Conservation (phyloP, 768 basidiomycete genomes). For the Nidularia sp. region DNA sequence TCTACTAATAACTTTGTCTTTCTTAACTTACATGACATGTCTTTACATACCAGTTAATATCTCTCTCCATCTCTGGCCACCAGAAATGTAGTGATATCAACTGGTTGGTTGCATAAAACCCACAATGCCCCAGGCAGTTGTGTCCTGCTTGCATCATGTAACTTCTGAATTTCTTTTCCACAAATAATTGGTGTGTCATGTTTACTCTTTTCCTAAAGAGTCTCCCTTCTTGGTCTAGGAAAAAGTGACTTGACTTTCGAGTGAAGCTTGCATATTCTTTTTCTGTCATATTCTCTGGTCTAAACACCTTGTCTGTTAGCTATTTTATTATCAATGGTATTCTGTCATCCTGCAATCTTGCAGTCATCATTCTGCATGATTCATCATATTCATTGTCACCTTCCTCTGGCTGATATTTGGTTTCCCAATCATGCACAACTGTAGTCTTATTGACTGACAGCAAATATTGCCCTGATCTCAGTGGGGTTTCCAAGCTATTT, state of each 20-base stretch:
- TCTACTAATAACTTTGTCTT: conserved; percentile 14
- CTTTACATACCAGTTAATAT: conserved; percentile 18
- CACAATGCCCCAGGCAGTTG: conserved; percentile 19
- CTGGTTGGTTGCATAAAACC: conserved; percentile 9
- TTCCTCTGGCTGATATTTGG: neutral
- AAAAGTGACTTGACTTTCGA: conserved; percentile 6
- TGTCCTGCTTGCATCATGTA: conserved; percentile 15
- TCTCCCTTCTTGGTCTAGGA: conserved; percentile 9
- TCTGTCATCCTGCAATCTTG: neutral
- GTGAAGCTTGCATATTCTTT: conserved; percentile 3
- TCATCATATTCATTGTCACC: neutral
- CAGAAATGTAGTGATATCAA: conserved; percentile 17
- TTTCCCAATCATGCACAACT: neutral
- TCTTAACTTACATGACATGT: conserved; percentile 18
- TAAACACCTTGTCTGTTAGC: neutral
- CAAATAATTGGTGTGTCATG: conserved; percentile 11
- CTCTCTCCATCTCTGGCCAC: conserved; percentile 20
- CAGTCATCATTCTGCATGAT: neutral
- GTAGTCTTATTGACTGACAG: neutral
- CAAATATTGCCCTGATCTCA: neutral
- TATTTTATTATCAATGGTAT: neutral
- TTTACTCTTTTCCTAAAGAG: conserved; percentile 6
- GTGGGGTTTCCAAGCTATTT: neutral
- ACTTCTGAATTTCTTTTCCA: conserved; percentile 10
- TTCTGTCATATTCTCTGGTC: conserved; percentile 2